phyloP scores from a whole-genome alignment of 805 yeast genomes.

The Lipomyces yamanashiensis region DNA sequence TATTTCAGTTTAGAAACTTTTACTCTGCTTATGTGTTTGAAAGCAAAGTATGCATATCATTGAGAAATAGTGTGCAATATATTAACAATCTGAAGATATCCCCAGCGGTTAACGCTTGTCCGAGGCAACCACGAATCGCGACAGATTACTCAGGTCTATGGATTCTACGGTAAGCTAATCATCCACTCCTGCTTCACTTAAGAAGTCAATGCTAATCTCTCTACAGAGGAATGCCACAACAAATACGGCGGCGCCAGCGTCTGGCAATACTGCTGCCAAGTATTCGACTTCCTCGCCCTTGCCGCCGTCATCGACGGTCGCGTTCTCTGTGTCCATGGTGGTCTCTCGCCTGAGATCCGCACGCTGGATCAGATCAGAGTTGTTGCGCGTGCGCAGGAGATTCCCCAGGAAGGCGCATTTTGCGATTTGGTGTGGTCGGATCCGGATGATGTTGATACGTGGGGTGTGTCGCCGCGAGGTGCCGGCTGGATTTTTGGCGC shows the following conservation, averaged over 20 bases:
- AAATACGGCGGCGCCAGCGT: constrained; percentile 92
- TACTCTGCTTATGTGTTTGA: constrained; percentile 89
- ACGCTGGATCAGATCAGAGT: constrained; percentile 97
- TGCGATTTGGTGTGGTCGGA: constrained; percentile 98
- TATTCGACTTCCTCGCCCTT: constrained; percentile 88
- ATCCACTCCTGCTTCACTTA: constrained; percentile 71
- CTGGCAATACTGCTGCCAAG: constrained; percentile 94
- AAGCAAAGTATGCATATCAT: constrained; percentile 59
- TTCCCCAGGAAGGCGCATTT: constrained; percentile 98
- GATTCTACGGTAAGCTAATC: constrained; percentile 93
- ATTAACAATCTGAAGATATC: constrained; percentile 51
- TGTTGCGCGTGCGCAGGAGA: constrained; percentile 93
- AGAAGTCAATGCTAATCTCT: constrained; percentile 63
- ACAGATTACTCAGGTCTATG: constrained; percentile 98
- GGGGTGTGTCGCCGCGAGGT: constrained; percentile 98
- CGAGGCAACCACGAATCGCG: constrained; percentile 98
- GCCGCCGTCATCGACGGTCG: constrained; percentile 97
- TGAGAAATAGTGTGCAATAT: too few species aligned
- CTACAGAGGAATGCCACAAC: constrained; percentile 84
- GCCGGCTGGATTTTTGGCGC: constrained; percentile 98
- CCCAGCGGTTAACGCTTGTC: constrained; percentile 83
- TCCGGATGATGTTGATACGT: constrained; percentile 95
- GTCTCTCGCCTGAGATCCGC: constrained; percentile 93
- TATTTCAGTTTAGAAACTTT: constrained; percentile 93
- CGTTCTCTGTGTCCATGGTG: constrained; percentile 95